Percentiles rank a stretch among this genome's conserved stretches.
These are phyloP conservation scores for Sinapis alba DNA, from an alignment of 441 rosid species.

Conservation along the genomic window DNA sequence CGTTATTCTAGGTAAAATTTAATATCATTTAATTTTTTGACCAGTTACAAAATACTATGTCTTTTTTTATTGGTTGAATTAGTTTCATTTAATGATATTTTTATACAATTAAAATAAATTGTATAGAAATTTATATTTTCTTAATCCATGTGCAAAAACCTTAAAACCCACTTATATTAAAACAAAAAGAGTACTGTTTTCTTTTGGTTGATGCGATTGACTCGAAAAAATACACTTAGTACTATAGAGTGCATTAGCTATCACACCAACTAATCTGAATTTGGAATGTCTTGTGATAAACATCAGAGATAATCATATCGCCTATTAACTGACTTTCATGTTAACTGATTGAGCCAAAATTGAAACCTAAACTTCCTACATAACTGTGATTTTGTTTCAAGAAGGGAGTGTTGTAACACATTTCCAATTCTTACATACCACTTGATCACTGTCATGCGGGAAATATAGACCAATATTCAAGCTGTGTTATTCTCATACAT, in stretches of 20 bases:
- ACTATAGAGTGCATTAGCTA: neutral
- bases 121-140: too few species aligned
- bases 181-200: too few species aligned
- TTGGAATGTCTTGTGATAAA: neutral
- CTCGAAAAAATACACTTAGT: neutral
- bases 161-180: too few species aligned
- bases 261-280: neutral
- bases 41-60: too few species aligned
- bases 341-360: neutral
- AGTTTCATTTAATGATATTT: too few species aligned
- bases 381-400: neutral
- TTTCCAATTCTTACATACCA: neutral
- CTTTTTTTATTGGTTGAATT: too few species aligned
- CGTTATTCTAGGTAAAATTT: too few species aligned
- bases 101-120: too few species aligned
- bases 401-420: neutral
- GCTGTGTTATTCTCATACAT: neutral
- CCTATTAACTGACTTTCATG: neutral
- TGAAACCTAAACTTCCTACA: neutral
- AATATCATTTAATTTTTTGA: too few species aligned
- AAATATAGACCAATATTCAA: neutral
- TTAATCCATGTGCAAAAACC: too few species aligned
- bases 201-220: neutral
- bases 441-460: neutral
- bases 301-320: neutral